Conservation (phyloP, 345 rosid species). For the Eucalyptus sp. region DNA sequence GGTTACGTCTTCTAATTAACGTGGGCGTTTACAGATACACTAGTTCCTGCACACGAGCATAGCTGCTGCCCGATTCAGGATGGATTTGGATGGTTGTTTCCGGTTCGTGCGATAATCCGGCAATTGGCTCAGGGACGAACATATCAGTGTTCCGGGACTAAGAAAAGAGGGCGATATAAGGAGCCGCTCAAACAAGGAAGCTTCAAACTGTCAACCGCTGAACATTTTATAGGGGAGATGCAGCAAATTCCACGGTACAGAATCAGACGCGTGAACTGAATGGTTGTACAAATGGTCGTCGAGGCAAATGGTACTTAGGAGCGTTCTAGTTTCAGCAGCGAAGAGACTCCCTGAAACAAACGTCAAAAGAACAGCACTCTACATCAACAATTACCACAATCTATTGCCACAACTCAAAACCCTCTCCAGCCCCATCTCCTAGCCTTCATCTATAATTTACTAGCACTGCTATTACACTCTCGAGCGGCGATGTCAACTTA, state of each 20-base stretch:
- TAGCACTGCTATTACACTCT: background rate
- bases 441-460: background rate
- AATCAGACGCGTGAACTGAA: background rate
- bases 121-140: background rate
- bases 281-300: background rate
- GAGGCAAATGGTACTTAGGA: background rate
- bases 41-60: background rate
- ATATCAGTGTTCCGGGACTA: background rate
- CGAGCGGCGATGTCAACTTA: background rate
- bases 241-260: background rate
- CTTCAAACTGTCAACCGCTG: background rate
- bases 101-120: background rate
- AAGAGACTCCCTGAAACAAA: background rate
- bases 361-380: background rate
- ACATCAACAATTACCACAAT: background rate
- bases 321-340: background rate
- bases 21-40: background rate
- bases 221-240: background rate
- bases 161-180: background rate
- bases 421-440: background rate
- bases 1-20: no score
- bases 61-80: background rate
- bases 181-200: background rate
- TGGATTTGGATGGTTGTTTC: background rate
- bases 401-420: background rate